Evolutionary conservation across 495 filamentous ascomycete species (phyloP), one percentile per base, ranked within the genome.

Genomic region (Penicillium crystallinum): DNA sequence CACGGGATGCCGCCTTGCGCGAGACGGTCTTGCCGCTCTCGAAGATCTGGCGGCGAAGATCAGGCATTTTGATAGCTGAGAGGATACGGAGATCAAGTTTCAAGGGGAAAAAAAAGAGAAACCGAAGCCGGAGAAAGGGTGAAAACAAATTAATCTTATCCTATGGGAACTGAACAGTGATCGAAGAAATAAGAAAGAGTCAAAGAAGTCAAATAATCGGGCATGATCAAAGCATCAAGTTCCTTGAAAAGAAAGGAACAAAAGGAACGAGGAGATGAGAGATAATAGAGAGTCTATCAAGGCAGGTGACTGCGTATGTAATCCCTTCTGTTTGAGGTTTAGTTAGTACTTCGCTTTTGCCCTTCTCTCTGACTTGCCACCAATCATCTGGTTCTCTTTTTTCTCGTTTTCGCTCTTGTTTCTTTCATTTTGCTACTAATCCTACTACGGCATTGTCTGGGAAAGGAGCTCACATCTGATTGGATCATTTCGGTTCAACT

Each of bases 21-120:
- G 93, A 97, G 43, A 93, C 78, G 31, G 92, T 98, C 76, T 98
- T 98, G 65, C 84, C 83, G 72, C 85, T 88, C 75, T 91, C 88
- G 10, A 76, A 60, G 30, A 88, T 90, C 66, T 88, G 88, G 64
- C 91, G 85, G 60, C 89, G 81, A 47, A 97, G 80, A 61, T 77
- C 74, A 18, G 71, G 73, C 73, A 76, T 76, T 49, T 14, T 68
- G 52, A 44, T 19, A 31, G 29, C 9, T 23, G 57, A 53, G 48
- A 50, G 22, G 47, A 43, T 52, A 54, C 19, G 50, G 47, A 21
- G 54, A 46, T 50, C 53, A 34, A 29, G 15, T 23, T 12, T 21
- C 30, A 6, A 3, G 23, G 27, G 23, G 23, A 3, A 35, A 18
- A 45, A 8, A n/a, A 52, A 42, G 34, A 34, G 39, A 36, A 46